Evolutionary conservation across 2,329 filamentous ascomycete genomes (phyloP).

Genomic region (Colletotrichum orchidophilum): DNA sequence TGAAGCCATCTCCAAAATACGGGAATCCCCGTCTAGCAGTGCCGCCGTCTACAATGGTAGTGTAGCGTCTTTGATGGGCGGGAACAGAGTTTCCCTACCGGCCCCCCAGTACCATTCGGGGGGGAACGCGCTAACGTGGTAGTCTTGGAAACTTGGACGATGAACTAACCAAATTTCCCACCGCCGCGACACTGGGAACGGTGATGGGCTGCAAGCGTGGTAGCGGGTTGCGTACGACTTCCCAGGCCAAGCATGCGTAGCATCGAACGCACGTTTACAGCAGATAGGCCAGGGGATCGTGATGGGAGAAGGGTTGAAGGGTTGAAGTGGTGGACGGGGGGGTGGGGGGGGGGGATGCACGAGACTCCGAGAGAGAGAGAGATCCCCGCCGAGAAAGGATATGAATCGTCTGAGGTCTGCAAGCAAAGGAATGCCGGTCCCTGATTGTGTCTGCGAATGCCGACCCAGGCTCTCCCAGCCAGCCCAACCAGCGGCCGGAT

Average conservation of each 20-base stretch:
- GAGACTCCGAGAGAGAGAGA: not conserved
- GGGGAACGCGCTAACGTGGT: conserved; percentile 20
- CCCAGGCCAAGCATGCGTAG: not conserved
- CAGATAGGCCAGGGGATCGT: not conserved
- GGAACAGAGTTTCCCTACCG: not conserved
- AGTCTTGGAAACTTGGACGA: not conserved
- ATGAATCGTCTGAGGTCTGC: conserved; percentile 30
- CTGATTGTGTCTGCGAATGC: not conserved
- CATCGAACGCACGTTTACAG: conserved; percentile 1
- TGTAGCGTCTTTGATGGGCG: not conserved
- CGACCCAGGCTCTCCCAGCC: not conserved
- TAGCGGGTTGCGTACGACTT: not conserved
- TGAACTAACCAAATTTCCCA: not conserved
- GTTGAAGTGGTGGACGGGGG: not conserved
- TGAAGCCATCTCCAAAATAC: not conserved
- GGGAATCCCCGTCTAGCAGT: conserved; percentile 7
- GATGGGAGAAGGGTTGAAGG: not conserved
- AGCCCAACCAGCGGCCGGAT: not conserved
- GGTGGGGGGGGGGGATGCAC: not conserved
- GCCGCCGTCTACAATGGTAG: not conserved
- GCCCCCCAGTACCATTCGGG: conserved; percentile 9
- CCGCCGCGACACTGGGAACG: conserved; percentile 17
- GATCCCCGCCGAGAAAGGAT: not conserved
- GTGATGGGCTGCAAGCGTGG: not conserved
- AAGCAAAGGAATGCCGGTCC: conserved; percentile 12